Evolutionary conservation across 176 grass and related monocot genomes (phyloP), one percentile per base, ranked within the genome.

Genomic region (Aegilops longissima): DNA sequence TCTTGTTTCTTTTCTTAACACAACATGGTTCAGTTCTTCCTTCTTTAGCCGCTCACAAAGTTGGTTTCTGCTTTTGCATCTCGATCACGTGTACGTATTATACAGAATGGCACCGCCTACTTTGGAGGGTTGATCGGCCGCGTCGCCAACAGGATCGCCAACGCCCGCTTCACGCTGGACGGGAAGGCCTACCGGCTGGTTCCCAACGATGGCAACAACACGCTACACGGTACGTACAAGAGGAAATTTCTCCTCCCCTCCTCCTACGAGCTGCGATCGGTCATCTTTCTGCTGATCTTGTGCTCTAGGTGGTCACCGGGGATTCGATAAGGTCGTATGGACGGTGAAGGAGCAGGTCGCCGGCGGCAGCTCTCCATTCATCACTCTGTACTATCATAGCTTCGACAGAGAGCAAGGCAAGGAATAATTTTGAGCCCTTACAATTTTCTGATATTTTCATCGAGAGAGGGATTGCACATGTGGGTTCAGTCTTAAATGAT

Each of bases 381-480:
- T 95, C 82, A 95, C 92, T 18, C 79, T 97, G 0, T 91, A 95
- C 61, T 97, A 95, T 70, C 82, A 84, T 34, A 97, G 95, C 84
- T 97, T 97, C 90, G 89, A 97, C 36, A 87, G 90, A 18, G 95
- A 97, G 77, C 88, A 97, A 97, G 92, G 95, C 83, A 79, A 84
- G 29, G 8, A 18, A 65, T 12, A 6, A 54, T 65, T 45, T 20
- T 4, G 45, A 80, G 35, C 39, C 39, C 39, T 42, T 42, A 42
- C 39, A 42, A 42, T 42, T 42, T 42, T 39, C 39, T 42, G 39
- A 42, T 10, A 42, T 42, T 42, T 42, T 42, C 39, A 42, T 42
- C 39, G 9, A 42, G 45, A 5, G 45, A 31, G 33, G 4, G 33
- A 34, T 34, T 34, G 33, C 33, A 51, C 47, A 16, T 16, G 5